These are phyloP conservation scores for Glebionis coronaria DNA, from an alignment of 129 eudicot genomes.

Conservation along the genomic window DNA sequence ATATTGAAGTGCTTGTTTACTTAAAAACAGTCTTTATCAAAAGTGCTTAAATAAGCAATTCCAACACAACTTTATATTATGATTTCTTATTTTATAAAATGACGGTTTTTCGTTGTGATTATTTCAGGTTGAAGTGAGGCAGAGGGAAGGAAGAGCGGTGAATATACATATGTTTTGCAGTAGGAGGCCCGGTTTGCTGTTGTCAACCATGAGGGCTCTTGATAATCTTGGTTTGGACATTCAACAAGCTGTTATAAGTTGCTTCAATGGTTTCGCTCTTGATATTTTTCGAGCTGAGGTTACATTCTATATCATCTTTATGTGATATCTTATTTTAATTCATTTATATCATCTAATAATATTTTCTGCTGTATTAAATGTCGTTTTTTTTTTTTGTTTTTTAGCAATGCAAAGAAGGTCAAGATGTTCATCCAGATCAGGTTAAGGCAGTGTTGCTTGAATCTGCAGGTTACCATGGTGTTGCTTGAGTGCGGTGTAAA, in stretches of 20 bases:
- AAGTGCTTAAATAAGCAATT: too few species aligned
- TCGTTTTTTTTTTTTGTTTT: neutral
- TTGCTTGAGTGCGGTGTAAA: constrained; percentile 32
- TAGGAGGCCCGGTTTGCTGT: constrained; percentile 79
- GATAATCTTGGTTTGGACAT: constrained; percentile 83
- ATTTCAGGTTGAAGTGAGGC: constrained; percentile 77
- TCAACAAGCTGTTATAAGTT: constrained; percentile 95
- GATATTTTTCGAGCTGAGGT: constrained; percentile 98
- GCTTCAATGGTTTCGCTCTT: constrained; percentile 90
- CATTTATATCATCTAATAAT: neutral
- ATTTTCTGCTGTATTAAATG: neutral
- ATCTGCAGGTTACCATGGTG: constrained; percentile 77
- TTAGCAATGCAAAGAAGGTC: constrained; percentile 94
- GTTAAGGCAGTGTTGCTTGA: constrained; percentile 80
- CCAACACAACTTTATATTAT: neutral
- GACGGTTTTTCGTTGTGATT: neutral
- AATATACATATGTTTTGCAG: constrained; percentile 92
- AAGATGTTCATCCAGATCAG: constrained; percentile 75
- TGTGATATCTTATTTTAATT: neutral
- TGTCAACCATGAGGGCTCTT: constrained; percentile 80
- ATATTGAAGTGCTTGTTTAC: too few species aligned
- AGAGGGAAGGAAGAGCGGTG: constrained; percentile 86
- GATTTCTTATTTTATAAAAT: neutral
- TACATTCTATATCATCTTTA: neutral
- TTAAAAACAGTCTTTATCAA: too few species aligned